Evolutionary conservation across 495 filamentous ascomycete genomes (phyloP).

Genomic region (Glonium stellatum): DNA sequence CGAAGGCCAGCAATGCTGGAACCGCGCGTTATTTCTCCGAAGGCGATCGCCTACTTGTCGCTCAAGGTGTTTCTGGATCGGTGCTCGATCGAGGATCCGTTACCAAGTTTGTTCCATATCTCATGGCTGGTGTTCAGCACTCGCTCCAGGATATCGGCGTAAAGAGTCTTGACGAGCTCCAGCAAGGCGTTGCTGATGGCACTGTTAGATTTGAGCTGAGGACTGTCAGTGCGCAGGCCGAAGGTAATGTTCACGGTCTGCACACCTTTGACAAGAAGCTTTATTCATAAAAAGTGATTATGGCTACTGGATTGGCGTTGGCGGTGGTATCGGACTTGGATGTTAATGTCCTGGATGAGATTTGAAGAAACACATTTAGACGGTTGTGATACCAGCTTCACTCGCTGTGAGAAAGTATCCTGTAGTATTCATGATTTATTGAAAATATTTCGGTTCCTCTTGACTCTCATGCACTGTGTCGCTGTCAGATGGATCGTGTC

Average conservation of each 20-base stretch:
- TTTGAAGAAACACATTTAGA: too few species aligned
- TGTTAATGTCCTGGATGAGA: too few species aligned
- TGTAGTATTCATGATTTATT: too few species aligned
- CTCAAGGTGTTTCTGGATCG: constrained; percentile 83
- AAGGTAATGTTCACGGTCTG: constrained; percentile 92
- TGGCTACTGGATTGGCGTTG: not conserved
- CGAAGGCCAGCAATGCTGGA: constrained; percentile 86
- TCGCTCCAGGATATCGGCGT: constrained; percentile 92
- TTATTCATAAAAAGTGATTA: constrained; percentile 57
- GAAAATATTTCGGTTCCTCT: not conserved
- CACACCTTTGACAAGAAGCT: constrained; percentile 99
- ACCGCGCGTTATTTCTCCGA: constrained; percentile 98
- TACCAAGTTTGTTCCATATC: constrained; percentile 90
- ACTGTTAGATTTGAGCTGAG: constrained; percentile 86
- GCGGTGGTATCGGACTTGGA: not conserved
- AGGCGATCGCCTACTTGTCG: constrained; percentile 86
- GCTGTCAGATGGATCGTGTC: not conserved
- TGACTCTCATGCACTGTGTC: not conserved
- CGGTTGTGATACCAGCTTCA: too few species aligned
- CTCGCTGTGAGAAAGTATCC: too few species aligned
- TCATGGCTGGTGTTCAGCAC: constrained; percentile 92
- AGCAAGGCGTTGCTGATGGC: constrained; percentile 67
- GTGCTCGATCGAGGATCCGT: constrained; percentile 72
- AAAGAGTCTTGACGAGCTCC: constrained; percentile 66
- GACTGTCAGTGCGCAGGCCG: constrained; percentile 86